phyloP scores from a whole-genome alignment of 1,284 basidiomycete genomes.

The Microbotryum lychnidis-dioicae region DNA sequence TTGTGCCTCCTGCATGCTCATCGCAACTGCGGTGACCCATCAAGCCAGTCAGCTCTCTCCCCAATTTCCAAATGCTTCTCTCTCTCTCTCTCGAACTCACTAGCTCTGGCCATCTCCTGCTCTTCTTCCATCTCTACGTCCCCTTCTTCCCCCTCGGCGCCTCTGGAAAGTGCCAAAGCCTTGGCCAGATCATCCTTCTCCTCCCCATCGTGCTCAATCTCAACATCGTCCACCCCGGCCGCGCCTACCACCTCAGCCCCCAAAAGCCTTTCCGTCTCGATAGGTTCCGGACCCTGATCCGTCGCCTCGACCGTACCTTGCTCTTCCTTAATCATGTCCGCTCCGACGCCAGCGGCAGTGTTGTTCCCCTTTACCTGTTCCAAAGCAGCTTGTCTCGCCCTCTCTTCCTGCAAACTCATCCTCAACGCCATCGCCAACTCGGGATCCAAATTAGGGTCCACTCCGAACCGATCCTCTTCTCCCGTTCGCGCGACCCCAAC shows the following conservation, averaged over 20 bases:
- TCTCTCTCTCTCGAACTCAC: constrained; percentile 8
- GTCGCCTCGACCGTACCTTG: constrained; percentile 29
- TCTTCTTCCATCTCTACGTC: constrained; percentile 29
- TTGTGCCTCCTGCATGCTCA: constrained; percentile 47
- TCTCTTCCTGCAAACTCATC: constrained; percentile 95
- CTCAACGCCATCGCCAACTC: constrained; percentile 96
- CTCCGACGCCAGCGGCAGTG: constrained; percentile 29
- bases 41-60: background rate
- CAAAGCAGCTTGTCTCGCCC: constrained; percentile 63
- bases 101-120: constrained; percentile 48
- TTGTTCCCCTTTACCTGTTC: constrained; percentile 42
- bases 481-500: no score
- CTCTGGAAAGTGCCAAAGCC: constrained; percentile 31
- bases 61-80: no score
- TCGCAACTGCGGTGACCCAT: constrained; percentile 41
- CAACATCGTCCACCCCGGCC: constrained; percentile 35
- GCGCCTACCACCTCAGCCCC: constrained; percentile 11
- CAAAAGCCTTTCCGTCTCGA: no score
- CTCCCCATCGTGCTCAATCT: constrained; percentile 36
- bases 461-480: constrained; percentile 64
- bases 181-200: constrained; percentile 37
- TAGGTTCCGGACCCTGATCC: no score
- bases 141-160: constrained; percentile 12
- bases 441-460: constrained; percentile 91
- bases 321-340: constrained; percentile 32